Conservation (phyloP, 805 yeast genomes). For the Barnettozyma populi region DNA sequence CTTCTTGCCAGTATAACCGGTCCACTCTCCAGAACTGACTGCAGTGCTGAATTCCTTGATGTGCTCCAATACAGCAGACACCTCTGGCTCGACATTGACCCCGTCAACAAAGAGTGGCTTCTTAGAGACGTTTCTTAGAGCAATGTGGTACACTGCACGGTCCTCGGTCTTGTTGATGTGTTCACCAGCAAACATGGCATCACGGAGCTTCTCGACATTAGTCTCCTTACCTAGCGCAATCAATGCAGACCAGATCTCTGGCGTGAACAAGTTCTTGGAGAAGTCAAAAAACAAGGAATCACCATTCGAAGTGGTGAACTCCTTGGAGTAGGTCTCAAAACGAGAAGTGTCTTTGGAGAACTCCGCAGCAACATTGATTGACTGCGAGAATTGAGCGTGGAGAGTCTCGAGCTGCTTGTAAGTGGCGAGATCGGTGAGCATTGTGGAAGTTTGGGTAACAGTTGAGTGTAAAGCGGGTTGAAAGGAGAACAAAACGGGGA, state of each 20-base stretch:
- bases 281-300: conserved; percentile 90
- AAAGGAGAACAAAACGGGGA: not conserved
- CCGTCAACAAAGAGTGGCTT: conserved; percentile 88
- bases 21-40: conserved; percentile 93
- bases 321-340: conserved; percentile 68
- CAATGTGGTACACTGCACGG: conserved; percentile 96
- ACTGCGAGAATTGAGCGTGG: conserved; percentile 64
- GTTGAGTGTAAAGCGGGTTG: not conserved
- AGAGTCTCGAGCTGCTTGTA: conserved; percentile 74
- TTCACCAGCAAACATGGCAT: conserved; percentile 86
- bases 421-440: conserved; percentile 61
- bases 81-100: conserved; percentile 83
- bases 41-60: conserved; percentile 92
- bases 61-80: conserved; percentile 85
- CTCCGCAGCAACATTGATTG: conserved; percentile 63
- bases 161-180: conserved; percentile 94
- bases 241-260: conserved; percentile 65
- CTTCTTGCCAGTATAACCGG: conserved; percentile 91
- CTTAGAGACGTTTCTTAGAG: conserved; percentile 87
- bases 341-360: conserved; percentile 72
- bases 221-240: conserved; percentile 85
- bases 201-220: conserved; percentile 78
- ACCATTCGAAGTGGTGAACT: conserved; percentile 79
- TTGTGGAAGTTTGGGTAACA: not conserved
- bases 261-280: conserved; percentile 90